Evolutionary conservation across 2,329 filamentous ascomycete species (phyloP), one percentile per base, ranked within the genome.

Genomic region (Colletotrichum australisinense): DNA sequence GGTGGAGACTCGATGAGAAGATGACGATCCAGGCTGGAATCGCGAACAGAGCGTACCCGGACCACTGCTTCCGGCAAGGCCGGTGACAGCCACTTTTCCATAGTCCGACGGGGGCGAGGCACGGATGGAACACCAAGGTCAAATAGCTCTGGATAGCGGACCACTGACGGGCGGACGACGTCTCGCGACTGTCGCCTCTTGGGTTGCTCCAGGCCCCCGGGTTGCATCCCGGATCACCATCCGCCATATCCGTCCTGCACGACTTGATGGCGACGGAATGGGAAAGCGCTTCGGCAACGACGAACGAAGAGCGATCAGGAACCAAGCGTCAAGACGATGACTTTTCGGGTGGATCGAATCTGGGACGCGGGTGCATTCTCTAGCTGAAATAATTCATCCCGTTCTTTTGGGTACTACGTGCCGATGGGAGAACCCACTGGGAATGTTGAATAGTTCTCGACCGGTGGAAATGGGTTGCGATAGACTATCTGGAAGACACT

Each of bases 51-150:
- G 56, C 56, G 55, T 63, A 26, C 28, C 16, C 26, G 28, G 26
- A 32, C 8, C 42, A 38, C 66, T 65, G 70, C 70, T 73, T 73
- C 46, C 38, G 55, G 67, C 62, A 70, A 60, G 55, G 19, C 49
- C 24, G 22, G 56, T 49, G 60, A 60, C 32, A 60, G 35, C 62
- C 28, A 38, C 24, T 26, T 52, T n/a, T 7, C 42, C 35, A 11
- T 58, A 55, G 67, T 14, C n/a, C 24, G 55, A 14, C 35, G 53
- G 35, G 35, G 49, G 46, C 26, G 60, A 65, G 53, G 26, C 60
- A 65, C 12, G 58, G 65, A 69, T 63, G 58, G 30, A 63, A 57
- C 28, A 58, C 65, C 38, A 46, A 46, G 28, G 24, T 24, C 49
- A 53, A 46, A 63, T 63, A 53, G 30, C 24, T 46, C 11, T 32